Base-by-base conservation (phyloP, 2,329 filamentous ascomycete genomes). In the Lachnum nothofagi region DNA sequence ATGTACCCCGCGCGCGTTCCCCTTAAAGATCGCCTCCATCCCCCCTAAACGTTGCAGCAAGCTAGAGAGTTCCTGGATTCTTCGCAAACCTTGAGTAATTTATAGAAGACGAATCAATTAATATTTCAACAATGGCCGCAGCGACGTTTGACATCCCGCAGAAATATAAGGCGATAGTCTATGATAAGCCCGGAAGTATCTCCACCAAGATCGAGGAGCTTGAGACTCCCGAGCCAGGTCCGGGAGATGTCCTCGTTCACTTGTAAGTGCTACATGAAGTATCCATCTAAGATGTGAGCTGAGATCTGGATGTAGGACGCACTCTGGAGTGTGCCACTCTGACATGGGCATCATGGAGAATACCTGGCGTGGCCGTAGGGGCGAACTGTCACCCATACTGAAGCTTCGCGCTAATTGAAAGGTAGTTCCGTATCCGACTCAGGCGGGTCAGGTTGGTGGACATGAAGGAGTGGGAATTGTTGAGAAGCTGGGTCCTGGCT, bases 391-490 rank as follows among this genome's bases (percentile, higher is more conserved):
- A 42, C 39, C 23, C 22, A 4, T 42, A 48, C 35, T 43, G 31
- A 42, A 31, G 12, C n/a, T n/a, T n/a, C 16, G 24, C 40, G 34
- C 27, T 68, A 74, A 70, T 84, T 78, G 68, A 53, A 72, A 68
- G 53, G 72, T 70, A 9, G 74, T 86, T 1, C 80, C 80, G 2
- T 70, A 69, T 54, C 79, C 77, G 29, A 83, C 80, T 6, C 76
- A 75, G 60, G 65, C 73, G 31, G 79, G 79, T 8, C 82, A 85
- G 63, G 75, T 85, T 3, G 83, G 83, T 35, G 84, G 84, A 4
- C 83, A 87, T 60, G 83, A 87, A 66, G 83, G 83, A 16, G 78
- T 86, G 1, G 80, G 80, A 35, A 76, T 75, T 44, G 71, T 87
- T 25, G 80, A 83, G 35, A 82, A 83, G 62, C 70, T 87, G 52